phyloP scores from a whole-genome alignment of 2,329 filamentous ascomycete species.

The Podosphaera aphanis region DNA sequence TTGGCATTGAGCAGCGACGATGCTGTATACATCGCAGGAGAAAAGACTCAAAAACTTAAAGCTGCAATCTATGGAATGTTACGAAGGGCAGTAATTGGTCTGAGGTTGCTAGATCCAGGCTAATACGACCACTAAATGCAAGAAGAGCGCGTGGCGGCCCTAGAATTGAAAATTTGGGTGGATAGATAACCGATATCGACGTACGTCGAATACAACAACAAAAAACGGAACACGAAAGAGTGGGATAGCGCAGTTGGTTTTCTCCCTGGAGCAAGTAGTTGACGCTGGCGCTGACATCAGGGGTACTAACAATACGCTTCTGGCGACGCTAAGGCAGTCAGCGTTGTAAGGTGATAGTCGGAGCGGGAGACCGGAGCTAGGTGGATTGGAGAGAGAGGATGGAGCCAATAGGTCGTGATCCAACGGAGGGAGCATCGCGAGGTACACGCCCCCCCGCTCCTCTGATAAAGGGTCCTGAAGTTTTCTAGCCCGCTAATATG shows the following conservation, averaged over 20 bases:
- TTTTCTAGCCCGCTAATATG: too few species aligned
- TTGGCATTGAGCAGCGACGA: not conserved
- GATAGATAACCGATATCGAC: not conserved
- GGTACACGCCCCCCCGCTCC: too few species aligned
- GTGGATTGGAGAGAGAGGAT: too few species aligned
- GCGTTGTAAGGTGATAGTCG: too few species aligned
- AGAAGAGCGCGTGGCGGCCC: not conserved
- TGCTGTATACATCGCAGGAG: not conserved
- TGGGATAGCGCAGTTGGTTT: not conserved
- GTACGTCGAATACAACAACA: not conserved
- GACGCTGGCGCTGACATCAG: too few species aligned
- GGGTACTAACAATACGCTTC: too few species aligned
- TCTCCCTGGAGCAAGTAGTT: too few species aligned
- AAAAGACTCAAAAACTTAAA: not conserved
- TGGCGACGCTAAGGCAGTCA: too few species aligned
- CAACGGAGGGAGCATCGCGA: too few species aligned
- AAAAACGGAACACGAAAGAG: not conserved
- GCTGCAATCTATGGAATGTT: not conserved
- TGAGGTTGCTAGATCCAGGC: not conserved
- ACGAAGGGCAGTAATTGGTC: not conserved
- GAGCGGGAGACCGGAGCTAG: too few species aligned
- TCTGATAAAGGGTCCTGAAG: too few species aligned
- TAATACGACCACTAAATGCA: not conserved
- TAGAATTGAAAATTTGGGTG: not conserved
- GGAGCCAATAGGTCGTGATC: too few species aligned